phyloP scores from a whole-genome alignment of 352 stramenopile genomes.

The Globisporangium camurandrum region DNA sequence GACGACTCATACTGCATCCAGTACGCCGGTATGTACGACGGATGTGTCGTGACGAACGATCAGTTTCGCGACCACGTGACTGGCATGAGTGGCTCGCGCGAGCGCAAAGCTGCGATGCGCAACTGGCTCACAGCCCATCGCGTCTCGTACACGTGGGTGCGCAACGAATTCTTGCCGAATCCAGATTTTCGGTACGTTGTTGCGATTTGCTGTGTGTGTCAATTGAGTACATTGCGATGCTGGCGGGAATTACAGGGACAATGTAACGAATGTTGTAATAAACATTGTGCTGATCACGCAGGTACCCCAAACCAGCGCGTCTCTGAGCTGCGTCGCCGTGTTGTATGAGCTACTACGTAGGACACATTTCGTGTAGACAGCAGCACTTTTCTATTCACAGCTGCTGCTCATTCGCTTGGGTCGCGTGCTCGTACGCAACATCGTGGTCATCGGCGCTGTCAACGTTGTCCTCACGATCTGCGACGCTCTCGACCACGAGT shows the following conservation, averaged over 20 bases:
- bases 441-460: neutral
- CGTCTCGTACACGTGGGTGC: slow-evolving; percentile 86
- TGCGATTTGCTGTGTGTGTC: neutral
- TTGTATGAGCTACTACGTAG: too few relatives aligned
- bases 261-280: too few relatives aligned
- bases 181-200: slow-evolving; percentile 60
- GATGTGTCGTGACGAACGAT: slow-evolving; percentile 85
- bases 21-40: slow-evolving; percentile 67
- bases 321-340: too few relatives aligned
- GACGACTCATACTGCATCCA: slow-evolving; percentile 89
- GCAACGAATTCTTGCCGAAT: slow-evolving; percentile 84
- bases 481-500: slow-evolving; percentile 19
- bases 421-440: neutral
- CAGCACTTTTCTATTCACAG: neutral
- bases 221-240: slow-evolving; percentile 1
- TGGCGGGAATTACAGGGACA: neutral
- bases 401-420: neutral
- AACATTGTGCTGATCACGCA: neutral
- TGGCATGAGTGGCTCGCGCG: slow-evolving; percentile 46
- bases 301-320: slow-evolving; percentile 4
- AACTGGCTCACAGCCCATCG: slow-evolving; percentile 59
- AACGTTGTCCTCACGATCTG: neutral
- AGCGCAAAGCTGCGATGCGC: slow-evolving; percentile 55
- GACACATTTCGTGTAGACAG: too few relatives aligned
- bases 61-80: slow-evolving; percentile 81